These are phyloP conservation scores for Mucor irregularis DNA, from an alignment of 371 early-diverging fungal genomes.

Conservation along the genomic window DNA sequence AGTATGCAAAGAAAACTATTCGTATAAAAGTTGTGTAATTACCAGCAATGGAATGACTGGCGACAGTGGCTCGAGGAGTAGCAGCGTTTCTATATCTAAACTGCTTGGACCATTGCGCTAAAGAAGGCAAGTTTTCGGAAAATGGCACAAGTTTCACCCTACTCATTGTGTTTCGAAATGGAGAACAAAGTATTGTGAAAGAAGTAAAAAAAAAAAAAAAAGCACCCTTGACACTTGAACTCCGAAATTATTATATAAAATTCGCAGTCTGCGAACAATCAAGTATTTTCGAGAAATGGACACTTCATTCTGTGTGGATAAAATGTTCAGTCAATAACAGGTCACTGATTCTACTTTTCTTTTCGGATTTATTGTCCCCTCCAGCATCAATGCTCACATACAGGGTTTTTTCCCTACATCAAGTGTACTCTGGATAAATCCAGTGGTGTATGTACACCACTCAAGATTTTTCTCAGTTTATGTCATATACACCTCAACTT, in stretches of 20 bases:
- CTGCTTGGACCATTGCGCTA: slow-evolving; percentile 13
- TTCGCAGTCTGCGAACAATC: not conserved
- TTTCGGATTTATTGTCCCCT: too few relatives aligned
- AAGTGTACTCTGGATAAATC: too few relatives aligned
- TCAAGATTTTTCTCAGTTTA: too few relatives aligned
- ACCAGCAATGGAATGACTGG: slow-evolving; percentile 4
- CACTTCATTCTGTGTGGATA: too few relatives aligned
- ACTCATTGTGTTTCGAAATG: slow-evolving; percentile 1
- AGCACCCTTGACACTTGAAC: slow-evolving; percentile 1
- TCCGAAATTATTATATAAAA: not conserved
- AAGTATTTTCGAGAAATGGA: too few relatives aligned
- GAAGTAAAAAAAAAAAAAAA: not conserved
- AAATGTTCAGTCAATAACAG: too few relatives aligned
- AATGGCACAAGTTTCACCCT: not conserved
- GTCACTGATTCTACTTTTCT: too few relatives aligned
- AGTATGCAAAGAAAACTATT: not conserved
- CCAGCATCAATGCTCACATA: too few relatives aligned
- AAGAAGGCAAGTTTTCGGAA: slow-evolving; percentile 6
- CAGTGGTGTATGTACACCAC: too few relatives aligned
- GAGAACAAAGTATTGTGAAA: not conserved
- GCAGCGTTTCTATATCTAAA: slow-evolving; percentile 9
- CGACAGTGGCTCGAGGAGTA: slow-evolving; percentile 4
- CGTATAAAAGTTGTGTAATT: not conserved
- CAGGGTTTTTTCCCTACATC: too few relatives aligned
- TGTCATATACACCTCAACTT: too few relatives aligned